phyloP scores from a whole-genome alignment of 2,329 filamentous ascomycete genomes.

The Pyricularia sp. region DNA sequence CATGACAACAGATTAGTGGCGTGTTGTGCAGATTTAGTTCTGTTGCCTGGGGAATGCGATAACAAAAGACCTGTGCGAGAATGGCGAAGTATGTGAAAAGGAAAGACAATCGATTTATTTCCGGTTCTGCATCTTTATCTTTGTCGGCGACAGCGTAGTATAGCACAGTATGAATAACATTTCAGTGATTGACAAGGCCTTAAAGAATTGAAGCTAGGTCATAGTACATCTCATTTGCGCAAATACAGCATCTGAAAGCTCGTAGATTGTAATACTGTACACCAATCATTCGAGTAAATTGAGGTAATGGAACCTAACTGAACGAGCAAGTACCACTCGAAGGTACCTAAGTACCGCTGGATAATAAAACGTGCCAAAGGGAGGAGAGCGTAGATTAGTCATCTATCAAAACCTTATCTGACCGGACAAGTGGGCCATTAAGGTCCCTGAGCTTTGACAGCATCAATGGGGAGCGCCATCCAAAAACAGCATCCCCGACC shows the following conservation, averaged over 20 bases:
- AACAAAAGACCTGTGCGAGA: neutral
- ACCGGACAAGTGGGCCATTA: neutral
- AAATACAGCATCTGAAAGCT: too few relatives aligned
- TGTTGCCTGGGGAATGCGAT: neutral
- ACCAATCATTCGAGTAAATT: too few relatives aligned
- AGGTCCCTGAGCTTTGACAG: neutral
- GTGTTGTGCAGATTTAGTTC: too few relatives aligned
- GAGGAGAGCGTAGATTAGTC: neutral
- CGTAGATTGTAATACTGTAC: too few relatives aligned
- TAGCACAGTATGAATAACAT: neutral
- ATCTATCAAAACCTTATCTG: neutral
- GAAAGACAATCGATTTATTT: neutral
- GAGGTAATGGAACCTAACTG: too few relatives aligned
- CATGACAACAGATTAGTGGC: too few relatives aligned
- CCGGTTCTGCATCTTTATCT: neutral
- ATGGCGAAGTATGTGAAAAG: neutral
- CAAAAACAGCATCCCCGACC: neutral
- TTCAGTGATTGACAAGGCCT: neutral
- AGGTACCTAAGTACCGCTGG: too few relatives aligned
- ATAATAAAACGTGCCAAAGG: too few relatives aligned
- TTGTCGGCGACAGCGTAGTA: neutral
- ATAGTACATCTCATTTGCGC: too few relatives aligned
- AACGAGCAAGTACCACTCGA: too few relatives aligned
- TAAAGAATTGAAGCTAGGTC: neutral
- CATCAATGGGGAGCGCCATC: neutral